A percentile compares a stretch with the other conserved stretches of the same genome.
Conservation (phyloP, 2,329 filamentous ascomycete genomes). For the Penicillium hesseltinei region DNA sequence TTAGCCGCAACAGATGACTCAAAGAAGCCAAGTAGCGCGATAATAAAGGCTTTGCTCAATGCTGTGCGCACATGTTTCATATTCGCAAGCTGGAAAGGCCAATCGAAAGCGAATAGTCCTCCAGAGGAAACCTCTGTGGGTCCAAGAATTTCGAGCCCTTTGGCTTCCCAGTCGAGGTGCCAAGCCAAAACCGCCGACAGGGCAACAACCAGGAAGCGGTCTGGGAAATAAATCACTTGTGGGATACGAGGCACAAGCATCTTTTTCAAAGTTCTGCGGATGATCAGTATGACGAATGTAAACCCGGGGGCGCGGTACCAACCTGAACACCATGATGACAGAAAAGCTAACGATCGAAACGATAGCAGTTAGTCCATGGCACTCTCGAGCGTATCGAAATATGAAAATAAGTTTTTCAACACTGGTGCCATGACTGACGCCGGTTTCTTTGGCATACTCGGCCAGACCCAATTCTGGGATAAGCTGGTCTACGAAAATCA, state of each 20-base stretch:
- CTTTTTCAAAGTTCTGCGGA: slow-evolving; percentile 71
- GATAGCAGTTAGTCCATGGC: slow-evolving; percentile 71
- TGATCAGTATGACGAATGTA: slow-evolving; percentile 13
- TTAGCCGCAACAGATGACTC: slow-evolving; percentile 96
- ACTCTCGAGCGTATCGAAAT: slow-evolving; percentile 60
- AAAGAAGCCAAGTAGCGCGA: slow-evolving; percentile 95
- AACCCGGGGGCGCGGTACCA: slow-evolving; percentile 29
- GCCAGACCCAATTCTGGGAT: slow-evolving; percentile 84
- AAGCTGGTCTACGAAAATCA: slow-evolving; percentile 92
- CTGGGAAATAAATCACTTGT: slow-evolving; percentile 81
- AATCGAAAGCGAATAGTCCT: slow-evolving; percentile 74
- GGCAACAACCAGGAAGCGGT: slow-evolving; percentile 86
- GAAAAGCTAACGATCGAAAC: slow-evolving; percentile 77
- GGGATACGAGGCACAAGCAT: slow-evolving; percentile 76
- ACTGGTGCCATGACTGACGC: slow-evolving; percentile 76
- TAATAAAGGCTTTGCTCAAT: slow-evolving; percentile 88
- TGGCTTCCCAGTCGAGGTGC: slow-evolving; percentile 70
- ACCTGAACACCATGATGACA: slow-evolving; percentile 89
- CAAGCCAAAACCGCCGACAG: slow-evolving; percentile 78
- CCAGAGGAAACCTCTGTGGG: slow-evolving; percentile 72
- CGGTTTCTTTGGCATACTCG: slow-evolving; percentile 59
- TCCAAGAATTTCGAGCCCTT: slow-evolving; percentile 81
- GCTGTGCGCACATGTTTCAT: slow-evolving; percentile 81
- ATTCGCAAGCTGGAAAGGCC: slow-evolving; percentile 74
- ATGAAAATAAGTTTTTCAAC: slow-evolving; percentile 84